phyloP scores from a whole-genome alignment of 768 basidiomycete species.

The Leccinum barrowsii region DNA sequence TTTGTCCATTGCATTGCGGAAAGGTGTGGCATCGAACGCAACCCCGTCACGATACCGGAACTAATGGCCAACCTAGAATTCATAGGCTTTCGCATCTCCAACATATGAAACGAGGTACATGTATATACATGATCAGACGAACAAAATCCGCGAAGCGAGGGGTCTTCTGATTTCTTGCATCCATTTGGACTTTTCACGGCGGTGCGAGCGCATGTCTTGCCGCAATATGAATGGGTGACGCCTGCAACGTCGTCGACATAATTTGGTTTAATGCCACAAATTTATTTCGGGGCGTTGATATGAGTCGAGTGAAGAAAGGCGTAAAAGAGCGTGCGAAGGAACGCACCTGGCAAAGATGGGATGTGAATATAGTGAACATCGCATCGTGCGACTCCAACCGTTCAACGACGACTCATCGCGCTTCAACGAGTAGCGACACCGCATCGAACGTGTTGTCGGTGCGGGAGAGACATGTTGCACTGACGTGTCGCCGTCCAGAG shows the following conservation, averaged over 20 bases:
- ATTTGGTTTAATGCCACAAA: constrained; percentile 58
- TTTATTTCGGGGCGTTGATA: constrained; percentile 32
- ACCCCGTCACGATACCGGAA: constrained; percentile 41
- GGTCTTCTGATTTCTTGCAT: constrained; percentile 50
- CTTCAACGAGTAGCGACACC: constrained; percentile 13
- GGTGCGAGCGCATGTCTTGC: constrained; percentile 55
- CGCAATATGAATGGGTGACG: constrained; percentile 54
- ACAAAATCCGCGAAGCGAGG: constrained; percentile 52
- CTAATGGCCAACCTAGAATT: constrained; percentile 48
- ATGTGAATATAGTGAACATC: constrained; percentile 8
- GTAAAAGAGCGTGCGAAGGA: constrained; percentile 14
- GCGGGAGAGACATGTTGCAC: constrained; percentile 17
- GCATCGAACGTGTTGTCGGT: constrained; percentile 15
- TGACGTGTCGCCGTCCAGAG: constrained; percentile 10
- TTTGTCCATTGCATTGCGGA: constrained; percentile 43
- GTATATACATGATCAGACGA: constrained; percentile 57
- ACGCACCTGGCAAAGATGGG: constrained; percentile 30
- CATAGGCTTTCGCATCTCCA: constrained; percentile 7
- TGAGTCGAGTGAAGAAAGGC: constrained; percentile 9
- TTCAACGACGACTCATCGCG: constrained; percentile 11
- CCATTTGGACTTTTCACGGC: constrained; percentile 35
- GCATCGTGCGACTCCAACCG: constrained; percentile 4
- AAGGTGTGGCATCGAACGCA: constrained; percentile 47
- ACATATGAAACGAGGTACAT: constrained; percentile 18
- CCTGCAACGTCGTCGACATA: constrained; percentile 45